Base-by-base conservation (phyloP, 805 yeast genomes). In the Starmerella bombicola region DNA sequence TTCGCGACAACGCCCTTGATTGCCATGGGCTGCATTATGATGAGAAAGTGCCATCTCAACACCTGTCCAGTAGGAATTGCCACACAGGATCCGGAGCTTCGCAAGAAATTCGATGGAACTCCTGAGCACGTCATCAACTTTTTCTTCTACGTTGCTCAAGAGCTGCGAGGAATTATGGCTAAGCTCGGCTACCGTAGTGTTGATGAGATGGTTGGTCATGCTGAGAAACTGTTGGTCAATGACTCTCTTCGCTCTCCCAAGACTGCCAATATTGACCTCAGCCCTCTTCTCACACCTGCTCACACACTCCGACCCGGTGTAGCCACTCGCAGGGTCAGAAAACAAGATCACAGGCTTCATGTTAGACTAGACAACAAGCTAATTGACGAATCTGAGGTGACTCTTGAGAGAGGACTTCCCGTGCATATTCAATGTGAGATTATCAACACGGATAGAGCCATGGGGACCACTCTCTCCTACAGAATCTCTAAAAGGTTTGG, bases 11-110 rank as follows among this genome's bases (percentile, higher is more conserved):
- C 95, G 50, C 97, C 98, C 31, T 73, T 88, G 60, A 86, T 88
- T 55, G 91, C 96, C 25, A 75, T 88, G 86, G 97, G 97, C 47
- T 88, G 98, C 70, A 80, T 88, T 60, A 78, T 85, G 83, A 80
- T 86, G 81, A 74, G 95, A 65, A 83, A 80, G 69, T 83, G 96
- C 60, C 97, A 88, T 62, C 68, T 82, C 45, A 82, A 83, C 66
- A 75, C 94, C 30, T 88, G 98, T 65, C 95, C 98, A 22, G 98
- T 88, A 37, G 98, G 98, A 66, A 82, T 88, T 67, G 98, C 98
- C 34, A 88, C 98, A 23, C 98, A 91, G 65, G 97, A 88, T 62
- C 96, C 96, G 16, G 83, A 77, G 51, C 71, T 88, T 52, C 76
- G 98, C 65, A 74, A 74, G 65, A 91, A 88, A 64, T 88, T 88